Conservation (phyloP, 108 stramenopile genomes). For the Skeletonema potamos region DNA sequence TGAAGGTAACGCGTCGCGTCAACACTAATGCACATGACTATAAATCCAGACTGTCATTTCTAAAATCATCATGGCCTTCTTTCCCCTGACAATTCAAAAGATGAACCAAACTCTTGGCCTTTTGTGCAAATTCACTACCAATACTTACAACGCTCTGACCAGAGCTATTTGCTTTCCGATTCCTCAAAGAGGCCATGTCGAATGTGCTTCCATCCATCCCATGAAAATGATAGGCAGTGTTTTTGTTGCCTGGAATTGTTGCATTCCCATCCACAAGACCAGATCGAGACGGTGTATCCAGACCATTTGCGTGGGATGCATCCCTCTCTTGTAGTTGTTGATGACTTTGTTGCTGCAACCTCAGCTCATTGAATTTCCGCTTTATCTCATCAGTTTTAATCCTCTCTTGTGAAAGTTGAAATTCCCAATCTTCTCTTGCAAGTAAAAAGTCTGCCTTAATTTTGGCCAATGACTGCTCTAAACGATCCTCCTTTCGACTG, state of each 20-base stretch:
- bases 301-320: neutral
- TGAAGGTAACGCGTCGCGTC: neutral
- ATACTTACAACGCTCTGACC: slow-evolving; percentile 13
- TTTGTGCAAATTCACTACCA: slow-evolving; percentile 43
- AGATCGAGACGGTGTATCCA: neutral
- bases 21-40: neutral
- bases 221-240: slow-evolving; percentile 4
- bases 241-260: neutral
- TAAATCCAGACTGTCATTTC: neutral
- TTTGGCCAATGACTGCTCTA: slow-evolving; percentile 79
- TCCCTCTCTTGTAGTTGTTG: slow-evolving; percentile 11
- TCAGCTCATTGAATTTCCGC: slow-evolving; percentile 19
- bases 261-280: neutral
- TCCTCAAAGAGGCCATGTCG: neutral
- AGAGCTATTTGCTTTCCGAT: neutral
- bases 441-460: slow-evolving; percentile 85
- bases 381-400: slow-evolving; percentile 19
- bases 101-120: slow-evolving; percentile 41
- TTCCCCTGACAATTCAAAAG: slow-evolving; percentile 32
- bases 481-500: slow-evolving; percentile 59
- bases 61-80: neutral
- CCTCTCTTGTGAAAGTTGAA: slow-evolving; percentile 27
- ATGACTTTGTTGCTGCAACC: neutral
- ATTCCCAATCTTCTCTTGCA: slow-evolving; percentile 62
- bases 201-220: slow-evolving; percentile 8